These are phyloP conservation scores for Clausena lansium DNA, from an alignment of 345 rosid species.

Conservation along the genomic window DNA sequence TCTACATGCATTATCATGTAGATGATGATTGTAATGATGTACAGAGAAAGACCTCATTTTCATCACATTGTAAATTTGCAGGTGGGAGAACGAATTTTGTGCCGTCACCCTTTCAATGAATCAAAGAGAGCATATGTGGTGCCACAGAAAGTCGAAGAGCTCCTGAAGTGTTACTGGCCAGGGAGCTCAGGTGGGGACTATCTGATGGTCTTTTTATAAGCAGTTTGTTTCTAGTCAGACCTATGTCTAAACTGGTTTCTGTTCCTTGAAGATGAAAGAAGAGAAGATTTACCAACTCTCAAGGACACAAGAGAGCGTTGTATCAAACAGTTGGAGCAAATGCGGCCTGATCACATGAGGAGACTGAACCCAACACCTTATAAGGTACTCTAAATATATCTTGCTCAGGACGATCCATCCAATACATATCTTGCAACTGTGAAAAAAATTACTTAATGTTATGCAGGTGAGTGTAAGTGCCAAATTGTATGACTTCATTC, in stretches of 20 bases:
- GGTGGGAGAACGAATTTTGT: slow-evolving; percentile 85
- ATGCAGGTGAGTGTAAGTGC: slow-evolving; percentile 87
- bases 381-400: slow-evolving; percentile 46
- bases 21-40: neutral
- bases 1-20: neutral
- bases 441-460: neutral
- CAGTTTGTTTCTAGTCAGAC: neutral
- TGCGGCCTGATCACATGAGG: slow-evolving; percentile 95
- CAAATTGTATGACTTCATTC: slow-evolving; percentile 87
- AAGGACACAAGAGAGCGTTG: slow-evolving; percentile 71
- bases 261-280: slow-evolving; percentile 43
- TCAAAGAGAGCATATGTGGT: slow-evolving; percentile 96
- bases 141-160: slow-evolving; percentile 88
- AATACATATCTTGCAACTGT: neutral
- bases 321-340: slow-evolving; percentile 77
- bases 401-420: neutral
- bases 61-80: slow-evolving; percentile 14
- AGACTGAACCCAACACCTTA: slow-evolving; percentile 93
- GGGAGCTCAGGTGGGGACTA: slow-evolving; percentile 65
- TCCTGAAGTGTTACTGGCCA: slow-evolving; percentile 90
- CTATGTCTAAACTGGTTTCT: neutral
- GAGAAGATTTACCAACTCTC: slow-evolving; percentile 72
- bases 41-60: neutral
- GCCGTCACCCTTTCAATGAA: slow-evolving; percentile 97
- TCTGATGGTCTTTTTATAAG: neutral